Evolutionary conservation across 2,329 filamentous ascomycete species (phyloP).

Genomic region (Neoscytalidium dimidiatum): DNA sequence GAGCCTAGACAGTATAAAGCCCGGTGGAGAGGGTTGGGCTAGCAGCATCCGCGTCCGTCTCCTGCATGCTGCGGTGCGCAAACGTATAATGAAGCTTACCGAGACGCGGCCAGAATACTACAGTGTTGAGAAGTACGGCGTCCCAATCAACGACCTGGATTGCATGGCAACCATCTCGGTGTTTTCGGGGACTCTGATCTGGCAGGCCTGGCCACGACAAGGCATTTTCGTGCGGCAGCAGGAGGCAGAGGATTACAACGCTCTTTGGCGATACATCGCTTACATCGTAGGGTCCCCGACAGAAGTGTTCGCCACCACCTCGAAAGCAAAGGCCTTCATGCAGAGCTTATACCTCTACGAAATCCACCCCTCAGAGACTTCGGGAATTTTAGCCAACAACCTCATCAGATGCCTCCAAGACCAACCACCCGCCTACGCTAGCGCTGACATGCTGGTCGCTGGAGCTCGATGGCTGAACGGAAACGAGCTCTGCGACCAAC

Average conservation of each 20-base stretch:
- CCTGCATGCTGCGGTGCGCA: constrained; percentile 67
- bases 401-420: constrained; percentile 69
- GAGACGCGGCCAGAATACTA: constrained; percentile 63
- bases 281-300: constrained; percentile 71
- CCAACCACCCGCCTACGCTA: constrained; percentile 66
- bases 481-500: constrained; percentile 58
- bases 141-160: constrained; percentile 77
- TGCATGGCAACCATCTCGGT: constrained; percentile 70
- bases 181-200: constrained; percentile 70
- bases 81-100: constrained; percentile 63
- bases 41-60: constrained; percentile 69
- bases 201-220: constrained; percentile 69
- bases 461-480: constrained; percentile 72
- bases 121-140: constrained; percentile 58
- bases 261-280: constrained; percentile 74
- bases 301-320: constrained; percentile 58
- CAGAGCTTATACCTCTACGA: constrained; percentile 68
- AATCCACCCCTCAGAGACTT: constrained; percentile 64
- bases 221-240: constrained; percentile 65
- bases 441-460: constrained; percentile 67
- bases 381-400: constrained; percentile 69
- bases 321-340: constrained; percentile 63
- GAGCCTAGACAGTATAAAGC: constrained; percentile 65
- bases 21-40: constrained; percentile 65
- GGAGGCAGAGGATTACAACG: constrained; percentile 70